phyloP scores from a whole-genome alignment of 345 rosid species.

The Geranium rotundifolium region DNA sequence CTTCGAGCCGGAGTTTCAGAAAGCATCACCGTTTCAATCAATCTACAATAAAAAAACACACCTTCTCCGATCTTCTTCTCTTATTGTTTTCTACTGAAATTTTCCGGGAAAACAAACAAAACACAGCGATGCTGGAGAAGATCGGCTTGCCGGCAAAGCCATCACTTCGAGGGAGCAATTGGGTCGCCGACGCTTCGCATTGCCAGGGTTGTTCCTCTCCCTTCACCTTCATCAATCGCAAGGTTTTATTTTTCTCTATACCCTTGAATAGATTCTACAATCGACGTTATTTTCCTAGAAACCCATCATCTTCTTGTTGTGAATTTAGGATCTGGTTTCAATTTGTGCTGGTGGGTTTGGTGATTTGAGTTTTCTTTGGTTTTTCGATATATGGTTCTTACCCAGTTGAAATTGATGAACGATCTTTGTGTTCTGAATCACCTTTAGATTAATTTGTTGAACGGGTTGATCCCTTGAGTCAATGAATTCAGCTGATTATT shows the following conservation, averaged over 20 bases:
- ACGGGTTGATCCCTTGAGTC: not conserved
- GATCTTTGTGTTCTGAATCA: not conserved
- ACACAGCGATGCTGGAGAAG: slow-evolving; percentile 89
- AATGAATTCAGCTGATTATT: not conserved
- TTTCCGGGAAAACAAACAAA: not conserved
- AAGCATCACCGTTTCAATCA: not conserved
- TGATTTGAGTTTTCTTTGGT: not conserved
- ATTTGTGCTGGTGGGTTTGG: not conserved
- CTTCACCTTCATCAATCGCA: slow-evolving; percentile 95
- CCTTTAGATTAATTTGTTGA: too few relatives aligned
- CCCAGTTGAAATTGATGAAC: not conserved
- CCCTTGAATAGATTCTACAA: not conserved
- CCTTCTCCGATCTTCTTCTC: not conserved
- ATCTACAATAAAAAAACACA: too few relatives aligned
- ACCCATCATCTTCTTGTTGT: not conserved
- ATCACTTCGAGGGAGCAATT: slow-evolving; percentile 56
- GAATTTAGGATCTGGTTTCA: too few relatives aligned
- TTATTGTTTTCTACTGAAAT: too few relatives aligned
- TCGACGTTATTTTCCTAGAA: too few relatives aligned
- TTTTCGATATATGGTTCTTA: too few relatives aligned
- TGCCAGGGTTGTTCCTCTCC: slow-evolving; percentile 95
- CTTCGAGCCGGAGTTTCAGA: not conserved
- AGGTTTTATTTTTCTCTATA: slow-evolving; percentile 32
- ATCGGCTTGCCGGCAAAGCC: slow-evolving; percentile 88
- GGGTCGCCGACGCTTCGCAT: slow-evolving; percentile 85